Evolutionary conservation across 2,329 filamentous ascomycete genomes (phyloP), one percentile per base, ranked within the genome.

Genomic region (Venturia carpophila): DNA sequence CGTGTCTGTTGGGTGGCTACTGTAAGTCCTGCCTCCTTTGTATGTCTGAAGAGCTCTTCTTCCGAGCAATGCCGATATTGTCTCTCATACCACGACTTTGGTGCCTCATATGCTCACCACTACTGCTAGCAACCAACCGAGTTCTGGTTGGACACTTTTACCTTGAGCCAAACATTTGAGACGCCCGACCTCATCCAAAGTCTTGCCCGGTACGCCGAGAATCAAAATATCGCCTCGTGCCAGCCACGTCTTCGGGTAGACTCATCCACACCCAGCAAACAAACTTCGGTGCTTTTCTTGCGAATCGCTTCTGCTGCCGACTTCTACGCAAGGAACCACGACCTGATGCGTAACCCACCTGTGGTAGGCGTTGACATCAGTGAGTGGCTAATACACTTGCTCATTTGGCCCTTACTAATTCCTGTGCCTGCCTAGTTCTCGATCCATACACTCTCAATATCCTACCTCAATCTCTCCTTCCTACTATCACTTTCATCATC

Each of bases 1-100:
- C 87, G 94, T 64, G 82, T 97, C 67, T 97, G 93, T 78, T 99
- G 93, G 92, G 83, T 91, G 67, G 94, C 94, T 49, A 94, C 88
- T 67, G 93, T 96, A 82, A 77, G 89, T 82, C 39, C n/a, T 24
- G 0, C 21, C 24, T n/a, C 21, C 60, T 34, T 24, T 66, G 64
- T 45, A 21, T 11, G 17, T 49, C 39, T 56, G 19, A 17, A 47
- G 43, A 47, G 34, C n/a, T 64, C 11, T 45, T n/a, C 39, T 62
- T 15, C 41, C 17, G 7, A 42, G 11, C 19, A 30, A 41, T 42
- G 4, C 43, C 37, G 17, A 19, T 15, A 45, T 19, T 21, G n/a
- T 58, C 6, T 62, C 56, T 17, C 13, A 55, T 42, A 60, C n/a
- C 49, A 64, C 21, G 39, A 24, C 61, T 24, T 39, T 17, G 41